Percentiles rank a stretch among this genome's conserved stretches.
These are phyloP conservation scores for Spiraea crenata DNA, from an alignment of 331 rosid species.

Conservation along the genomic window DNA sequence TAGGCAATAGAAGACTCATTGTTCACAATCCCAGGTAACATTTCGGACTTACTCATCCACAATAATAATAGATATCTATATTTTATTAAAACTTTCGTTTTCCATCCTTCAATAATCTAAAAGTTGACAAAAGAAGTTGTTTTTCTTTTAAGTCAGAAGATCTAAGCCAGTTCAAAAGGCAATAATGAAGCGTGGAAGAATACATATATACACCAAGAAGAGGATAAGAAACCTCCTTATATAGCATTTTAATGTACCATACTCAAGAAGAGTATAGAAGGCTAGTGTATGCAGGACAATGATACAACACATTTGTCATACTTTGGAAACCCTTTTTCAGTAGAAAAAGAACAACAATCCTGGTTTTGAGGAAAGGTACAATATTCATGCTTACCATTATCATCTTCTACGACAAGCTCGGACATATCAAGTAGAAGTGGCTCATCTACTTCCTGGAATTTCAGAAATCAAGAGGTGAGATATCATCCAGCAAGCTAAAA, in stretches of 20 bases:
- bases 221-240: background rate
- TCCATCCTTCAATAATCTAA: background rate
- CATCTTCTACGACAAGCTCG: conserved; percentile 62
- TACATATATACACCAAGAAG: background rate
- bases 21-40: background rate
- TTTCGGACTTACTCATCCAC: too few relatives aligned
- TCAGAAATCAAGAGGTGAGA: conserved; percentile 21
- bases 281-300: background rate
- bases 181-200: background rate
- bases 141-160: background rate
- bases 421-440: conserved; percentile 90
- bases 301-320: too few relatives aligned
- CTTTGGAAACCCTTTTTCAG: background rate
- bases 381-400: conserved; percentile 50
- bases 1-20: background rate
- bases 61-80: background rate
- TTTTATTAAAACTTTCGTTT: background rate
- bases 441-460: conserved; percentile 86
- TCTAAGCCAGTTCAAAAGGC: background rate
- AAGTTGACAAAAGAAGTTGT: background rate
- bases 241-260: background rate
- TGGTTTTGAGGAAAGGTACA: background rate
- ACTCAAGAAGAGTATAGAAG: background rate
- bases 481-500: conserved; percentile 14
- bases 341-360: background rate